These are phyloP conservation scores for Adansonia gregorii DNA, from an alignment of 441 rosid species.

Conservation along the genomic window DNA sequence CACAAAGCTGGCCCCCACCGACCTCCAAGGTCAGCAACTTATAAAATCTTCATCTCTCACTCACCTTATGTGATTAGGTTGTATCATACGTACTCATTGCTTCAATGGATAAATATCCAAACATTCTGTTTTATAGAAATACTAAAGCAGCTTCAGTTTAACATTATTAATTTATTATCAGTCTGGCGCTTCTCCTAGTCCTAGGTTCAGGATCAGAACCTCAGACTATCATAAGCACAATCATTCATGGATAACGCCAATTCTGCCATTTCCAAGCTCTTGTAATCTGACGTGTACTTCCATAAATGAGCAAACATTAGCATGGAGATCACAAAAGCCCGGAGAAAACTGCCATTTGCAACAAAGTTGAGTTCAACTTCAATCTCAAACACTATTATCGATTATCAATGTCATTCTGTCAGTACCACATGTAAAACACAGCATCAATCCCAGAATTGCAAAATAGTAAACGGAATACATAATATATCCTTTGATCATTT, in stretches of 20 bases:
- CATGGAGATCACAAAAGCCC: slow-evolving; percentile 17
- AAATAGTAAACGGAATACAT: no score
- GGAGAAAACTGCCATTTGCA: slow-evolving; percentile 13
- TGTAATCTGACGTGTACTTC: background rate
- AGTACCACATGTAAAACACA: no score
- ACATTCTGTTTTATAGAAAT: background rate
- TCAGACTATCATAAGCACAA: background rate
- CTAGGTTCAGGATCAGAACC: background rate
- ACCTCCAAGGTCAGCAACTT: no score
- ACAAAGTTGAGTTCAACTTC: background rate
- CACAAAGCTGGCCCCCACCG: no score
- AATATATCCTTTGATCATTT: no score
- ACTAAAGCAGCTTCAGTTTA: background rate
- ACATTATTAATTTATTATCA: background rate
- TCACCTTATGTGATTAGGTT: no score
- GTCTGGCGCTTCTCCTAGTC: background rate
- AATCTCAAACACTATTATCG: no score
- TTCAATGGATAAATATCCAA: background rate
- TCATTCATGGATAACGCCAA: background rate
- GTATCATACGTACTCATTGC: background rate
- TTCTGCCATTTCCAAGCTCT: background rate
- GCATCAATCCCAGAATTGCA: no score
- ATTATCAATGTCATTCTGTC: no score
- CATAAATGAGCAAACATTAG: background rate
- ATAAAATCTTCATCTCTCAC: no score